A percentile compares a stretch with the other conserved stretches of the same genome.
These are phyloP conservation scores for Trichoderma semiorbis DNA, from an alignment of 2,329 filamentous ascomycete genomes.

Conservation along the genomic window DNA sequence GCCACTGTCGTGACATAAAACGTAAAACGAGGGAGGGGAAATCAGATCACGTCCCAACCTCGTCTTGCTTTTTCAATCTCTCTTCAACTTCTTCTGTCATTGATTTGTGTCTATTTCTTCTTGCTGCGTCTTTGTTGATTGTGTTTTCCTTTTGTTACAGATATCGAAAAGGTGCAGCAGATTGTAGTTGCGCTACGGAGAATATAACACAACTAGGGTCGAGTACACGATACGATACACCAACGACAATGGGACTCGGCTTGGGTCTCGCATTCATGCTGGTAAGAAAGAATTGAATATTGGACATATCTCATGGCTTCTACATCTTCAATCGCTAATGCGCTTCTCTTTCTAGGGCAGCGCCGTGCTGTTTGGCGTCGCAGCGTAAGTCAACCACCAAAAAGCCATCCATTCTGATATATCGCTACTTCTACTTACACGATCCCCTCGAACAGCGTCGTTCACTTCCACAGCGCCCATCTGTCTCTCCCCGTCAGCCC, in stretches of 20 bases:
- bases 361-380: constrained; percentile 30
- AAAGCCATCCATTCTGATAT: background rate
- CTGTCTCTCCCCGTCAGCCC: constrained; percentile 42
- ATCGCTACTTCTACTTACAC: background rate
- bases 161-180: background rate
- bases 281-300: constrained; percentile 23
- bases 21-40: background rate
- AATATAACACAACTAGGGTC: background rate
- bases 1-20: constrained; percentile 7
- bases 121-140: background rate
- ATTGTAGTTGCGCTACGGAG: background rate
- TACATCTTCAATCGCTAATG: background rate
- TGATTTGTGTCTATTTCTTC: background rate
- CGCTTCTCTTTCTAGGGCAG: constrained; percentile 24
- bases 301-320: background rate
- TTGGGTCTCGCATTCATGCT: constrained; percentile 31
- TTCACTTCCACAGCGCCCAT: constrained; percentile 36
- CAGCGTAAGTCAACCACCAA: constrained; percentile 26
- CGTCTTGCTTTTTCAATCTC: background rate
- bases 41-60: background rate
- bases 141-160: background rate
- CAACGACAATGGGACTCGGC: constrained; percentile 22
- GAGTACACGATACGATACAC: background rate
- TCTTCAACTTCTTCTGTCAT: background rate
- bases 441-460: constrained; percentile 29